These are phyloP conservation scores for Sporopachydermia lactativora DNA, from an alignment of 805 yeast species.

Conservation along the genomic window DNA sequence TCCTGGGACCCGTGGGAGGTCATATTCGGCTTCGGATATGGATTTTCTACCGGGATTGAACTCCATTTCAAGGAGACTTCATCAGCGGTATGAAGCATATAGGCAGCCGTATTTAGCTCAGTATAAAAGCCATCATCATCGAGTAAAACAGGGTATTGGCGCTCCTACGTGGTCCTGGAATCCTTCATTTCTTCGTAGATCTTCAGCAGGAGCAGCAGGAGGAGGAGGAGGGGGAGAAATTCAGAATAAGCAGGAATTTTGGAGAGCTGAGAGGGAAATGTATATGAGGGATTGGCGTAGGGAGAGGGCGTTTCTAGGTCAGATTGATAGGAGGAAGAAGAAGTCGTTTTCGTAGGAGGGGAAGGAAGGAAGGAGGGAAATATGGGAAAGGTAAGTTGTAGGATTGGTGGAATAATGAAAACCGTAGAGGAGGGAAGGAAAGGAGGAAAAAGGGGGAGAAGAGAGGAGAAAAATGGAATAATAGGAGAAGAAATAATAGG, in stretches of 20 bases:
- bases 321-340: constrained; percentile 8
- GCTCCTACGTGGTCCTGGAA: neutral
- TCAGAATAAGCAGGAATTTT: constrained; percentile 10
- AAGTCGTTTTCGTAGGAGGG: constrained; percentile 4
- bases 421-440: constrained; percentile 3
- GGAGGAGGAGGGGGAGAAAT: constrained; percentile 7
- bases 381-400: neutral
- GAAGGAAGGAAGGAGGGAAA: neutral
- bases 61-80: neutral
- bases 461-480: neutral
- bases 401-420: constrained; percentile 2
- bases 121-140: neutral
- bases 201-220: constrained; percentile 6
- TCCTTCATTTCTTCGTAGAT: constrained; percentile 10
- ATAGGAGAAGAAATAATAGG: neutral
- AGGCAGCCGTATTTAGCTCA: neutral
- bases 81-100: neutral
- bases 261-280: constrained; percentile 13
- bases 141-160: neutral
- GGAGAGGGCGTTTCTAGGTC: constrained; percentile 12
- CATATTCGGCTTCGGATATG: no score
- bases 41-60: neutral
- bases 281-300: constrained; percentile 13
- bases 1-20: no score
- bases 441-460: neutral